phyloP scores from a whole-genome alignment of 495 filamentous ascomycete genomes.

The Sordaria brevicollis region DNA sequence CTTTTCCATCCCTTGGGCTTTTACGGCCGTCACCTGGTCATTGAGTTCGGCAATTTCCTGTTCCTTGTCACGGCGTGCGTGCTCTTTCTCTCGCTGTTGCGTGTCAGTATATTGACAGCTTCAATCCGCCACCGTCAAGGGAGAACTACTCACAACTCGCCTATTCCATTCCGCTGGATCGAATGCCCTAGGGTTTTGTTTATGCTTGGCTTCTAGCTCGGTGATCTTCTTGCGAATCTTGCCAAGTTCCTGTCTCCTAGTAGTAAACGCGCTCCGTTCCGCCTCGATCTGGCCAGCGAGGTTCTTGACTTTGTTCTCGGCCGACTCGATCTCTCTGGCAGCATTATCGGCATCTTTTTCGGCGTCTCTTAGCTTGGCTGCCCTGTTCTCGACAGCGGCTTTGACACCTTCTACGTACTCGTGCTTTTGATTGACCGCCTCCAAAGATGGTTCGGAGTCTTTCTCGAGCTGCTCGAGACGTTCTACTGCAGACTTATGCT shows the following conservation, averaged over 20 bases:
- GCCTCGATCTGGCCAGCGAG: constrained; percentile 44
- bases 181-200: constrained; percentile 37
- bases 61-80: constrained; percentile 33
- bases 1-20: constrained; percentile 12
- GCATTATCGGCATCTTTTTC: constrained; percentile 44
- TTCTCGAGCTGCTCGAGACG: constrained; percentile 47
- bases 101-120: constrained; percentile 5
- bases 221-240: constrained; percentile 32
- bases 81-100: constrained; percentile 32
- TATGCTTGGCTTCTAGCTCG: constrained; percentile 31
- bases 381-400: constrained; percentile 40
- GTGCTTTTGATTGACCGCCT: constrained; percentile 55
- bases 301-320: constrained; percentile 45
- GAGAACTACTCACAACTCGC: constrained; percentile 36
- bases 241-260: constrained; percentile 42
- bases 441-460: constrained; percentile 56
- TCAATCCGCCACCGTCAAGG: background rate
- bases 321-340: constrained; percentile 35
- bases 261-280: constrained; percentile 42
- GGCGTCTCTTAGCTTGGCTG: constrained; percentile 36
- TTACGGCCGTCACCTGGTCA: constrained; percentile 22
- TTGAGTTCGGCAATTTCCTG: constrained; percentile 22
- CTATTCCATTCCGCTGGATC: constrained; percentile 41
- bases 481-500: constrained; percentile 31
- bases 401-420: constrained; percentile 41